A percentile compares a stretch with the other conserved stretches of the same genome.
phyloP scores from a whole-genome alignment of 2,329 filamentous ascomycete genomes.

The Aureobasidium sp. region DNA sequence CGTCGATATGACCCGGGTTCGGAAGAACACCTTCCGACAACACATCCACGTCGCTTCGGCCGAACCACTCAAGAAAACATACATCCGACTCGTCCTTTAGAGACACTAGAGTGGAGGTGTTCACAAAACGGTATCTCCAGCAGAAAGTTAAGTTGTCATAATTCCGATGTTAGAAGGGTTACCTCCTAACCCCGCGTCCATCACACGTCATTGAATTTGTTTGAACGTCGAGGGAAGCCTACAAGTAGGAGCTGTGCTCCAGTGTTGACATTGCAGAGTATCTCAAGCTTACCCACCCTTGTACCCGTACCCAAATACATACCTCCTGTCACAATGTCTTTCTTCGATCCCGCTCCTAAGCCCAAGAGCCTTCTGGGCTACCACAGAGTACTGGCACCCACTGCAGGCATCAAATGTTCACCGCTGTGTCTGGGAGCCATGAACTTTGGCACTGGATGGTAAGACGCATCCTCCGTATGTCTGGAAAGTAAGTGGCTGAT shows the following conservation, averaged over 20 bases:
- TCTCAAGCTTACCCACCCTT: not conserved
- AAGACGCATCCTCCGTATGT: too few relatives aligned
- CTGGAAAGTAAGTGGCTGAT: too few relatives aligned
- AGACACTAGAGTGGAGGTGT: too few relatives aligned
- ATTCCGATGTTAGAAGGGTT: not conserved
- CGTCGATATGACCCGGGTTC: too few relatives aligned
- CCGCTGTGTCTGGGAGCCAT: conserved; percentile 49
- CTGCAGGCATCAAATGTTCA: conserved; percentile 23
- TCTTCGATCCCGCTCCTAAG: conserved; percentile 15
- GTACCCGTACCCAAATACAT: not conserved
- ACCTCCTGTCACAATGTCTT: conserved; percentile 13
- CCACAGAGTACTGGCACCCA: conserved; percentile 15
- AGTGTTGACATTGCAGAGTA: not conserved
- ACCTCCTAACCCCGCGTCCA: not conserved
- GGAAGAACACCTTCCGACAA: too few relatives aligned
- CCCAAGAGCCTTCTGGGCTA: conserved; percentile 15
- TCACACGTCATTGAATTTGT: not conserved
- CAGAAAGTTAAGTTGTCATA: not conserved
- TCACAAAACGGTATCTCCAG: too few relatives aligned
- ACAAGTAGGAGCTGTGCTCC: not conserved
- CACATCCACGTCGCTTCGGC: too few relatives aligned
- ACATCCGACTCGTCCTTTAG: too few relatives aligned
- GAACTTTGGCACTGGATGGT: conserved; percentile 54
- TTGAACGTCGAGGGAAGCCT: not conserved
- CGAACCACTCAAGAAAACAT: too few relatives aligned